Conservation (phyloP, 495 filamentous ascomycete species). For the Penicillium malachiteum region DNA sequence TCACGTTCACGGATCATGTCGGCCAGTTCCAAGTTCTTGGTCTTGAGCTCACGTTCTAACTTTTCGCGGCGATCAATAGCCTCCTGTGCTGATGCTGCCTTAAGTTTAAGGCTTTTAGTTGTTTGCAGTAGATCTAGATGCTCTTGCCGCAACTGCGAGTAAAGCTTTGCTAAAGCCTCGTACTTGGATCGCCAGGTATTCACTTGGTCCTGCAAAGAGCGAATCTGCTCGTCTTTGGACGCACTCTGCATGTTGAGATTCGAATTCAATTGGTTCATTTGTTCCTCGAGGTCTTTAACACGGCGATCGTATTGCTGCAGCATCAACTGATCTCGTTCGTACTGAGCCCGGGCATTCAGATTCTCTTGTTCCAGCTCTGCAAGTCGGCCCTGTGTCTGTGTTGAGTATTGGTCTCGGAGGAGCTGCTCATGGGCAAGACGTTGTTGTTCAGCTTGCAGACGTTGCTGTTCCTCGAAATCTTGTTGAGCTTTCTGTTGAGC, state of each 20-base stretch:
- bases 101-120: constrained; percentile 92
- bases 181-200: constrained; percentile 98
- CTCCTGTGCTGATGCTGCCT: constrained; percentile 94
- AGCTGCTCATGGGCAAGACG: constrained; percentile 87
- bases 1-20: constrained; percentile 99
- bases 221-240: constrained; percentile 93
- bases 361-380: constrained; percentile 95
- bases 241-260: constrained; percentile 81
- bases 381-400: constrained; percentile 88
- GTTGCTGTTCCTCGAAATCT: constrained; percentile 95
- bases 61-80: constrained; percentile 94
- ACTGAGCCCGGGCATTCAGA: constrained; percentile 88
- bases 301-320: constrained; percentile 93
- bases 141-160: constrained; percentile 92
- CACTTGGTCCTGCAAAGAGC: constrained; percentile 87
- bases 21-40: constrained; percentile 95
- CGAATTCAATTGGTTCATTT: constrained; percentile 75
- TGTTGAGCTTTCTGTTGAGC: constrained; percentile 78
- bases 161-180: constrained; percentile 92
- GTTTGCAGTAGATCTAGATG: constrained; percentile 92
- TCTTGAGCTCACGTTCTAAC: constrained; percentile 95
- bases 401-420: constrained; percentile 78
- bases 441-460: constrained; percentile 83
- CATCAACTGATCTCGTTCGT: constrained; percentile 94
- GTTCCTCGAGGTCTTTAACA: constrained; percentile 88